Conservation (phyloP, 805 yeast species). For the Hanseniaspora clermontiae region DNA sequence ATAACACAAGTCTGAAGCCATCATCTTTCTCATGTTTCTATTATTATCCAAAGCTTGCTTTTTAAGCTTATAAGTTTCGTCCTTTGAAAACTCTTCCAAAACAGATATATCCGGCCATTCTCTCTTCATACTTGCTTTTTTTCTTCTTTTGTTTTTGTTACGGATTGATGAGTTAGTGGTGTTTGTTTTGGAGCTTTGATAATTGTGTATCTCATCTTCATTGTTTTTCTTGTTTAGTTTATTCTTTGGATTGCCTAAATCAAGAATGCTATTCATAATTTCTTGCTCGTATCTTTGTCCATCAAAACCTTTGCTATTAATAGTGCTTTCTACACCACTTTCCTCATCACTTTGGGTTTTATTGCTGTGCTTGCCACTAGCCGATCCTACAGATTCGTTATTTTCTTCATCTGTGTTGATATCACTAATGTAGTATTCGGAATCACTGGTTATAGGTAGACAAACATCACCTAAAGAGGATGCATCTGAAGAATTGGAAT, state of each 20-base stretch:
- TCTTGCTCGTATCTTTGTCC: slow-evolving; percentile 10
- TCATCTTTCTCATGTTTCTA: slow-evolving; percentile 3
- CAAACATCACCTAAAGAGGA: slow-evolving; percentile 88
- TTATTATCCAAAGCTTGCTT: slow-evolving; percentile 27
- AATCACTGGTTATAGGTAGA: slow-evolving; percentile 55
- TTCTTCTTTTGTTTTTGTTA: slow-evolving; percentile 17
- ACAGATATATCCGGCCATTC: slow-evolving; percentile 78
- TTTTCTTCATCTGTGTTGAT: slow-evolving; percentile 16
- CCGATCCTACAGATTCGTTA: not conserved
- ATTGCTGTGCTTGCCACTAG: not conserved
- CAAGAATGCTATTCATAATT: slow-evolving; percentile 1
- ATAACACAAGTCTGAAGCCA: slow-evolving; percentile 8
- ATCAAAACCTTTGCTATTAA: slow-evolving; percentile 8
- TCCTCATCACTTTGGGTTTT: not conserved
- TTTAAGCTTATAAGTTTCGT: slow-evolving; percentile 45
- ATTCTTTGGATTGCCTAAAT: not conserved
- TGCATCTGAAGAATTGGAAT: slow-evolving; percentile 34
- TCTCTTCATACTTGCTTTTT: slow-evolving; percentile 17
- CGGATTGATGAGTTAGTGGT: not conserved
- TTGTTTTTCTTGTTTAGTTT: not conserved
- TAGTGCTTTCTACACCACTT: not conserved
- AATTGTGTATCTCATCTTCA: slow-evolving; percentile 3
- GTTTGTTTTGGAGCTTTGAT: not conserved
- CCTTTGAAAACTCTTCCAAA: slow-evolving; percentile 61
- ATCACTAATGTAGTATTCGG: slow-evolving; percentile 20